phyloP scores from a whole-genome alignment of 345 rosid species.

The Hibiscus mutabilis region DNA sequence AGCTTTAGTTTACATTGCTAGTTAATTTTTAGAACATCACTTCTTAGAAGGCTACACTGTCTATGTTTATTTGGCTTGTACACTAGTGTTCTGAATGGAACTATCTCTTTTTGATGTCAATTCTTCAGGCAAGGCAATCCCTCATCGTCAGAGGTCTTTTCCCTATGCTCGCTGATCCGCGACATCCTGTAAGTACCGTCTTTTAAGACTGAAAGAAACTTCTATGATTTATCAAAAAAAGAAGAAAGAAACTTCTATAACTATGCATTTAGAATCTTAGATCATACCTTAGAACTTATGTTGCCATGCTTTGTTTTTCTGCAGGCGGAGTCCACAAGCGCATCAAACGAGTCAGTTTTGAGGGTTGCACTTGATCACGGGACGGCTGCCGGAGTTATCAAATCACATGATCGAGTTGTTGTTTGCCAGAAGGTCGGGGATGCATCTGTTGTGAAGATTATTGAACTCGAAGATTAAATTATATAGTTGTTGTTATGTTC shows the following conservation, averaged over 20 bases:
- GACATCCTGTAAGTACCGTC: constrained; percentile 62
- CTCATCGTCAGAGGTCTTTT: constrained; percentile 89
- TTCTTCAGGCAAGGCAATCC: constrained; percentile 72
- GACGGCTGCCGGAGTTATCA: constrained; percentile 64
- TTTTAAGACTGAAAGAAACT: background rate
- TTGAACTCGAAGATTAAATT: constrained; percentile 75
- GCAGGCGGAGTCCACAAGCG: constrained; percentile 82
- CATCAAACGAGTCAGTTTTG: constrained; percentile 76
- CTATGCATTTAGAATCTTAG: background rate
- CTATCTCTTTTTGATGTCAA: background rate
- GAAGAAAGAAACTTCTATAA: background rate
- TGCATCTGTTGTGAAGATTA: constrained; percentile 88
- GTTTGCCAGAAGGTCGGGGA: constrained; percentile 95
- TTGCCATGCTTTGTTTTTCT: background rate
- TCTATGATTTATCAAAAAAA: background rate
- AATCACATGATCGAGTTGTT: constrained; percentile 83
- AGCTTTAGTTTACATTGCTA: background rate
- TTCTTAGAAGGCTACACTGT: background rate
- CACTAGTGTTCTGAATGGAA: background rate
- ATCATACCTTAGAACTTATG: background rate
- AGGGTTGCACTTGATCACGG: constrained; percentile 92
- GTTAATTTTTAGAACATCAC: background rate
- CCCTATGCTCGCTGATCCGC: constrained; percentile 94
- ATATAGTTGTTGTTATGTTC: background rate
- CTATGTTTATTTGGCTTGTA: background rate